Percentiles rank a stretch among this genome's conserved stretches.
These are phyloP conservation scores for Aspergillus oerlinghausenensis DNA, from an alignment of 2,329 filamentous ascomycete species.

Conservation along the genomic window DNA sequence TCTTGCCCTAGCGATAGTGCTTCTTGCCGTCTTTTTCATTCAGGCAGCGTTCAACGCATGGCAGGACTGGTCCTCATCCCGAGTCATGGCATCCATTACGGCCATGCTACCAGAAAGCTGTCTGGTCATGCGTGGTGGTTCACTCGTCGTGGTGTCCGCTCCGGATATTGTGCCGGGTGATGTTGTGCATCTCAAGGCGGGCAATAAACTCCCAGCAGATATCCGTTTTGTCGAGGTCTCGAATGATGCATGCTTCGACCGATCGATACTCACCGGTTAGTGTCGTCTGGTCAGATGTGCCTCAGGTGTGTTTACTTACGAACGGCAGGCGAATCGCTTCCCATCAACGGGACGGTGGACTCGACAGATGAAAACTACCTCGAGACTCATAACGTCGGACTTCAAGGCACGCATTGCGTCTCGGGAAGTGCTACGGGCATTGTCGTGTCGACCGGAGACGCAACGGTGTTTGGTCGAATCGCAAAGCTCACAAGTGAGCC, in stretches of 20 bases:
- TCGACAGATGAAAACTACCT: constrained; percentile 69
- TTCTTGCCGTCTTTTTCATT: constrained; percentile 64
- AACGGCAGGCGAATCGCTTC: constrained; percentile 64
- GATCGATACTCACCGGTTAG: constrained; percentile 65
- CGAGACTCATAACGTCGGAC: constrained; percentile 69
- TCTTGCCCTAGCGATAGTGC: constrained; percentile 66
- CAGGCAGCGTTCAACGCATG: constrained; percentile 66
- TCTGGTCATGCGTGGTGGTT: constrained; percentile 58
- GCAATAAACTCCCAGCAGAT: constrained; percentile 71
- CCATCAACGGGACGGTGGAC: constrained; percentile 60
- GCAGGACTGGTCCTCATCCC: constrained; percentile 71
- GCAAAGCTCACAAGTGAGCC: constrained; percentile 67
- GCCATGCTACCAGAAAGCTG: constrained; percentile 74
- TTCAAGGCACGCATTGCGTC: constrained; percentile 76
- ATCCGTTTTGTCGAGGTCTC: constrained; percentile 66
- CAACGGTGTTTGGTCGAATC: constrained; percentile 71
- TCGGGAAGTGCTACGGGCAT: constrained; percentile 63
- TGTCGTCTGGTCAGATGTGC: neutral
- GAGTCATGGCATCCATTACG: constrained; percentile 75
- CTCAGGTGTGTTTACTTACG: neutral
- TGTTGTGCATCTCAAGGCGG: constrained; percentile 62
- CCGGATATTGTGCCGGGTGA: constrained; percentile 68
- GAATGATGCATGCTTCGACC: constrained; percentile 66
- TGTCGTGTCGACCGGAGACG: constrained; percentile 67
- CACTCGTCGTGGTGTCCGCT: constrained; percentile 47